Evolutionary conservation across 2,329 filamentous ascomycete species (phyloP).

Genomic region (Apiospora hydei): DNA sequence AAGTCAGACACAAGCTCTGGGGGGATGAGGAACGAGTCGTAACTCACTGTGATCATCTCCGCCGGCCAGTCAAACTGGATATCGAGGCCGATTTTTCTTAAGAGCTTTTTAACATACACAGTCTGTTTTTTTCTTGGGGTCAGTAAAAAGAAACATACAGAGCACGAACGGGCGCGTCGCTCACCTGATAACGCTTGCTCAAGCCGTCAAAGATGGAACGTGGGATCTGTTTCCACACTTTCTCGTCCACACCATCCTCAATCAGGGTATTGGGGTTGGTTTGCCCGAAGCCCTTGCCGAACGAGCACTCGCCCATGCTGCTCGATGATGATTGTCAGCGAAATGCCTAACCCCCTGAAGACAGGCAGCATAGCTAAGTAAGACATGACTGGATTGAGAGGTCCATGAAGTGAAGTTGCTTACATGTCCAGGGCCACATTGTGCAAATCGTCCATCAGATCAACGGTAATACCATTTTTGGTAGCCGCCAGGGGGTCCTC

Average conservation of each 20-base stretch:
- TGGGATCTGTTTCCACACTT: constrained; percentile 32
- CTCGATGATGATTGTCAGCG: background rate
- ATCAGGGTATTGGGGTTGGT: constrained; percentile 33
- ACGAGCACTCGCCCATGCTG: constrained; percentile 39
- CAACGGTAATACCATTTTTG: constrained; percentile 32
- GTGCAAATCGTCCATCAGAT: constrained; percentile 39
- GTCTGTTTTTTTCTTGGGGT: constrained; percentile 9
- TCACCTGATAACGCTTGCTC: constrained; percentile 27
- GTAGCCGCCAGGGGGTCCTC: constrained; percentile 23
- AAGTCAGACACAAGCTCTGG: background rate
- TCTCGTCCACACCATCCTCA: constrained; percentile 32
- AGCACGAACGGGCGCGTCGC: no score
- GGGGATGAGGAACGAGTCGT: rapidly evolving
- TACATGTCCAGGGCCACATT: constrained; percentile 39
- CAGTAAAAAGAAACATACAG: background rate
- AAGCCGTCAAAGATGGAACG: constrained; percentile 33
- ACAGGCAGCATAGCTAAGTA: background rate
- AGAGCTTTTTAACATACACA: constrained; percentile 32
- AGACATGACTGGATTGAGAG: background rate
- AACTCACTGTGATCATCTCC: constrained; percentile 28
- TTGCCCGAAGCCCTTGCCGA: constrained; percentile 38
- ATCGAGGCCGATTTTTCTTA: constrained; percentile 30
- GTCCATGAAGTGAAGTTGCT: background rate
- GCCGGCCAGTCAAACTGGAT: constrained; percentile 33
- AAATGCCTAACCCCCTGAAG: background rate